These are phyloP conservation scores for Lodderomyces theae DNA, from an alignment of 1,139 yeast species.

Conservation along the genomic window DNA sequence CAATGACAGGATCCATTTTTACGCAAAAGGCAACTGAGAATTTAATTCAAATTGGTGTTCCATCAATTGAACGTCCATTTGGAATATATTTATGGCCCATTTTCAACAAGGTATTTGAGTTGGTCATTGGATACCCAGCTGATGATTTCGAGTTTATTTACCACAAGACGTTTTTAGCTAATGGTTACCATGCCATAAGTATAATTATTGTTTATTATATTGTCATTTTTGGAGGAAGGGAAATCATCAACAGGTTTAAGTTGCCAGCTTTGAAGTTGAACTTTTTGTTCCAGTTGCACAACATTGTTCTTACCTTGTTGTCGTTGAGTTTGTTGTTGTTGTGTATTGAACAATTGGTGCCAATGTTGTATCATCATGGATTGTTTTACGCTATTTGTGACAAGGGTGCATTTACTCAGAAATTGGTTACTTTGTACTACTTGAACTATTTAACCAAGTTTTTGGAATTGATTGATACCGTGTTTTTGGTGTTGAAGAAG, in stretches of 20 bases:
- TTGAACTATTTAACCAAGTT: slow-evolving; percentile 75
- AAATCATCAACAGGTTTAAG: slow-evolving; percentile 43
- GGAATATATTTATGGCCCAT: slow-evolving; percentile 90
- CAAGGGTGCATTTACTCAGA: slow-evolving; percentile 78
- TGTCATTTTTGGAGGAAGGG: slow-evolving; percentile 77
- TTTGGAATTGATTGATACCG: slow-evolving; percentile 86
- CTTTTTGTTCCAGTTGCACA: slow-evolving; percentile 63
- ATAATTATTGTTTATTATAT: slow-evolving; percentile 70
- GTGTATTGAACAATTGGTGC: slow-evolving; percentile 80
- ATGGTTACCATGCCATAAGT: slow-evolving; percentile 62
- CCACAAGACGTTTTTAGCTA: slow-evolving; percentile 65
- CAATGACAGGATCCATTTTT: background rate
- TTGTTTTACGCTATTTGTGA: slow-evolving; percentile 83
- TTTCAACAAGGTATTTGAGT: slow-evolving; percentile 58
- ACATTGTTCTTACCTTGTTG: slow-evolving; percentile 66
- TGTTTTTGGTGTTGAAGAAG: slow-evolving; percentile 86
- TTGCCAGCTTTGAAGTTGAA: slow-evolving; percentile 71
- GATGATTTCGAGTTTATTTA: slow-evolving; percentile 70
- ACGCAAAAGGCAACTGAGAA: background rate
- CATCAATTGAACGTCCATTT: slow-evolving; percentile 79
- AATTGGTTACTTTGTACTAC: slow-evolving; percentile 79
- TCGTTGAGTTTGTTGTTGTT: slow-evolving; percentile 68
- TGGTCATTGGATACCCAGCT: slow-evolving; percentile 60
- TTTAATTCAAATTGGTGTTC: slow-evolving; percentile 29
- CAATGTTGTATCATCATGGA: slow-evolving; percentile 76